Percentiles rank a stretch among this genome's conserved stretches.
These are phyloP conservation scores for Mortierella hygrophila DNA, from an alignment of 192 early-diverging fungal genomes.

Conservation along the genomic window DNA sequence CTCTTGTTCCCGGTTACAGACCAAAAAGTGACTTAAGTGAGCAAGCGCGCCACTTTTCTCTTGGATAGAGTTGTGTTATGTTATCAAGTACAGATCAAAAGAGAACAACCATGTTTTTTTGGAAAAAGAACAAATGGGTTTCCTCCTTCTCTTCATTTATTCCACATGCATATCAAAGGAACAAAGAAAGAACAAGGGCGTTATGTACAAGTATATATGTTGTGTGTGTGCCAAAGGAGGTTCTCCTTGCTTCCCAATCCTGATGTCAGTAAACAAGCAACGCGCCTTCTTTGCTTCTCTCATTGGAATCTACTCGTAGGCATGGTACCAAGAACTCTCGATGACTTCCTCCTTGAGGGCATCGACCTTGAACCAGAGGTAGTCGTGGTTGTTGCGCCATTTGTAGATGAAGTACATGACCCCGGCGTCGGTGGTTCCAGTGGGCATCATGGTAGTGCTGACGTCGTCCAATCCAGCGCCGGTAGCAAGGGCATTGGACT, in stretches of 20 bases:
- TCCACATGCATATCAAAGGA: neutral
- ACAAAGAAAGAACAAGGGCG: too few relatives aligned
- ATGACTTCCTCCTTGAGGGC: slow-evolving; percentile 58
- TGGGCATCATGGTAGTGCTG: slow-evolving; percentile 48
- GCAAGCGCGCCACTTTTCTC: too few relatives aligned
- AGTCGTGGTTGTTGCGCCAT: slow-evolving; percentile 58
- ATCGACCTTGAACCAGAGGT: slow-evolving; percentile 61
- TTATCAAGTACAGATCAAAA: neutral
- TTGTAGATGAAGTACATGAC: slow-evolving; percentile 56
- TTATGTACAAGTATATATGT: neutral
- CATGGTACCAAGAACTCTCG: slow-evolving; percentile 55
- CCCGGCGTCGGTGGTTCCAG: slow-evolving; percentile 17
- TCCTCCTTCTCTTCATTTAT: neutral
- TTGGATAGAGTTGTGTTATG: neutral
- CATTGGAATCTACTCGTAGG: slow-evolving; percentile 25
- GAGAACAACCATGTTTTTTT: too few relatives aligned
- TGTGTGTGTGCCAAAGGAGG: neutral
- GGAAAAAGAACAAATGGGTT: too few relatives aligned
- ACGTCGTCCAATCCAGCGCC: slow-evolving; percentile 41
- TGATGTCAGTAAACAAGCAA: neutral
- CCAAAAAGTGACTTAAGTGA: too few relatives aligned
- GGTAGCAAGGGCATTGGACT: slow-evolving; percentile 5
- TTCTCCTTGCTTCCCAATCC: neutral
- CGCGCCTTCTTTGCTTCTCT: neutral
- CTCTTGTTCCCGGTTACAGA: too few relatives aligned